Percentiles rank a stretch among this genome's conserved stretches.
phyloP scores from a whole-genome alignment of 2,329 filamentous ascomycete genomes.

The Neurospora sp. region DNA sequence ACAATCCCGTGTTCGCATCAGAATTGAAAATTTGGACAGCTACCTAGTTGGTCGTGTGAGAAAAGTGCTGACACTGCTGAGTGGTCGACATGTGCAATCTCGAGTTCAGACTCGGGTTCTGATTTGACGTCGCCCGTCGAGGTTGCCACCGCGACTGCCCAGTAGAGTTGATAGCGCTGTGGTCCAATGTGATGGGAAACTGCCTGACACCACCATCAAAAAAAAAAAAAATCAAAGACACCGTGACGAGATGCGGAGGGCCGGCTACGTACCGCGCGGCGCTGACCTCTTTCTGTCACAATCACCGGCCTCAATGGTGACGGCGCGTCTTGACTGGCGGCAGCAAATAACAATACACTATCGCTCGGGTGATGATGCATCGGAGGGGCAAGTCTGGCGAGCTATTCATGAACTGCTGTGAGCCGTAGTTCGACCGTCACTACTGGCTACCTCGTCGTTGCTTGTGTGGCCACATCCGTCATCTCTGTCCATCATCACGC shows the following conservation, averaged over 20 bases:
- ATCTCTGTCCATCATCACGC: neutral
- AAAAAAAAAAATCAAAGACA: neutral
- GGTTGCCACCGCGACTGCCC: neutral
- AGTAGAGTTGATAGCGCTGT: neutral
- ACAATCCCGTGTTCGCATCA: neutral
- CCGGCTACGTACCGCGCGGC: neutral
- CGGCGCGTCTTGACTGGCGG: neutral
- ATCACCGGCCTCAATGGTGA: neutral
- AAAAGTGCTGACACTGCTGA: neutral
- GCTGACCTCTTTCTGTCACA: neutral
- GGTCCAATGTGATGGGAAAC: neutral
- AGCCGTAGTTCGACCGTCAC: neutral
- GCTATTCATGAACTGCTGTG: neutral
- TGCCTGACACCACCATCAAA: neutral
- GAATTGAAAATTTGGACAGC: neutral
- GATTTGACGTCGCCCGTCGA: neutral
- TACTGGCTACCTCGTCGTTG: neutral
- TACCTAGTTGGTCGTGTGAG: neutral
- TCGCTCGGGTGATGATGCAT: neutral
- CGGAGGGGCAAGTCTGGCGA: neutral
- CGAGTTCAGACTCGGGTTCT: neutral
- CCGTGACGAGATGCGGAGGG: neutral
- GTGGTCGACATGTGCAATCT: neutral
- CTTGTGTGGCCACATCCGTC: neutral
- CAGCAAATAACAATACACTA: neutral